Evolutionary conservation across 495 filamentous ascomycete species (phyloP).

Genomic region (Xylaria flabelliformis): DNA sequence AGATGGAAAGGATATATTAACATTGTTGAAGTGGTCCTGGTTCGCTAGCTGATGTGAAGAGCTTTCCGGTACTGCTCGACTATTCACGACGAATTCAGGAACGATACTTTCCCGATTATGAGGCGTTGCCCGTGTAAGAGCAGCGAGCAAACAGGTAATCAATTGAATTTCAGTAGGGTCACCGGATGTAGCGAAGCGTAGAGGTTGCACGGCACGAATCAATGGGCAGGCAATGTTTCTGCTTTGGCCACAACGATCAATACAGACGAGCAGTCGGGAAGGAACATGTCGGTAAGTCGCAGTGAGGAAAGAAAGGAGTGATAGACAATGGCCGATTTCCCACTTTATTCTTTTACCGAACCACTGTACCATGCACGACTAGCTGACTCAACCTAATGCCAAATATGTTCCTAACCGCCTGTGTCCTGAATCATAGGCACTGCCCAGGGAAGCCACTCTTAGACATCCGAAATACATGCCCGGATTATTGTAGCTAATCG

Average conservation of each 20-base stretch:
- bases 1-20: background rate
- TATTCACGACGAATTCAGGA: slow-evolving; percentile 65
- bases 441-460: background rate
- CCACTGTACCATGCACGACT: background rate
- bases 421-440: background rate
- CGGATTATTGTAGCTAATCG: background rate
- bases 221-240: background rate
- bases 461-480: background rate
- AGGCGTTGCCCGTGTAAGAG: slow-evolving; percentile 30
- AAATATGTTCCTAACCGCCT: background rate
- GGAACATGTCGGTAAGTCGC: background rate
- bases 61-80: slow-evolving; percentile 57
- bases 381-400: background rate
- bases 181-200: background rate
- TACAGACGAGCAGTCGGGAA: background rate
- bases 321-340: background rate
- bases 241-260: background rate
- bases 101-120: slow-evolving; percentile 66
- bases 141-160: background rate
- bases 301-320: background rate
- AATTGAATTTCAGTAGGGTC: background rate
- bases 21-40: slow-evolving; percentile 51
- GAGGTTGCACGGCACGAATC: background rate
- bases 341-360: slow-evolving; percentile 10
- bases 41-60: slow-evolving; percentile 49